phyloP scores from a whole-genome alignment of 2,329 filamentous ascomycete species.

The Corinectria fuckeliana region DNA sequence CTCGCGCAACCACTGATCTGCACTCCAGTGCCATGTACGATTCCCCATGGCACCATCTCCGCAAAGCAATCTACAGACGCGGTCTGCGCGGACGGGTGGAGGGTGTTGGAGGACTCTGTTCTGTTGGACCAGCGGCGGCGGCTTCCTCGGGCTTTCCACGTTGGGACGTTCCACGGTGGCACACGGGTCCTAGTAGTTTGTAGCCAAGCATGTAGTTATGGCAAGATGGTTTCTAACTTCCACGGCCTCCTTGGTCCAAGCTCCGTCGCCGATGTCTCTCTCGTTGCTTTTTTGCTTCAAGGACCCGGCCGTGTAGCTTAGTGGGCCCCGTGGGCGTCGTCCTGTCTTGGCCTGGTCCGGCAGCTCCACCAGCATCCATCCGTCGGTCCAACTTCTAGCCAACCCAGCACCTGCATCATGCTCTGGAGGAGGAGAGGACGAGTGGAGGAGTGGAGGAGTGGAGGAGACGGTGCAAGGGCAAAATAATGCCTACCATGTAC shows the following conservation, averaged over 20 bases:
- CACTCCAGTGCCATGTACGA: slow-evolving; percentile 6
- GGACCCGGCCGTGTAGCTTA: slow-evolving; percentile 21
- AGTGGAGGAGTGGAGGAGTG: slow-evolving; percentile 6
- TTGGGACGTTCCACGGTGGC: slow-evolving; percentile 30
- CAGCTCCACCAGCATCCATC: slow-evolving; percentile 27
- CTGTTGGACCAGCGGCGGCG: slow-evolving; percentile 15
- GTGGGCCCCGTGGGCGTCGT: slow-evolving; percentile 19
- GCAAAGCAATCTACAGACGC: not conserved
- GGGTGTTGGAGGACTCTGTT: not conserved
- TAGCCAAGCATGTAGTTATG: no score
- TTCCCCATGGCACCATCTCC: slow-evolving; percentile 6
- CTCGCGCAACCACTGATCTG: slow-evolving; percentile 22
- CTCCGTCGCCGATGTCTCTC: slow-evolving; percentile 20
- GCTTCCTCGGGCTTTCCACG: slow-evolving; percentile 34
- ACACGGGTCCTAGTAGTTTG: slow-evolving; percentile 25
- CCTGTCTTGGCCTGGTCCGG: slow-evolving; percentile 33
- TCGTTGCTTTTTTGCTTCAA: slow-evolving; percentile 11
- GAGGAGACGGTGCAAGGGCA: not conserved
- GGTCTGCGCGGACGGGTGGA: slow-evolving; percentile 6
- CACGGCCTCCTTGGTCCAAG: slow-evolving; percentile 22
- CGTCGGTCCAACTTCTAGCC: slow-evolving; percentile 6
- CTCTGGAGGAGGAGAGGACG: slow-evolving; percentile 4
- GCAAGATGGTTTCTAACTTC: no score
- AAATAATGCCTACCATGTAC: not conserved
- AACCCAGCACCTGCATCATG: slow-evolving; percentile 10